These are phyloP conservation scores for Linum lewisii DNA, from an alignment of 345 rosid species.

Conservation along the genomic window DNA sequence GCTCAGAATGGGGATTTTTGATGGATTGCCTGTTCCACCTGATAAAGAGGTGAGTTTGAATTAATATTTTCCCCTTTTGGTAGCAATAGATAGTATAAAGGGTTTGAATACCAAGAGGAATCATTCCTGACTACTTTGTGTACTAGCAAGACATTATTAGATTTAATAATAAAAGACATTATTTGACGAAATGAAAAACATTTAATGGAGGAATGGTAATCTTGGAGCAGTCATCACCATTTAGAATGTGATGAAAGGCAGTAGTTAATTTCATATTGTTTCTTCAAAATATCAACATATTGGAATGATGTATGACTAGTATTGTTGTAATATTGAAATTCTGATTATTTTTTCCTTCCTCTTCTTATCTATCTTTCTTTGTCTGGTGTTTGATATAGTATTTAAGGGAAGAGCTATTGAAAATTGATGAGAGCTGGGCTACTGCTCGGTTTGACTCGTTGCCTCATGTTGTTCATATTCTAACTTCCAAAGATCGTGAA, in stretches of 20 bases:
- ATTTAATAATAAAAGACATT: too few species aligned
- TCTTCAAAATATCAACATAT: background rate
- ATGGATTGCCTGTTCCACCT: constrained; percentile 82
- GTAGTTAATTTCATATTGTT: background rate
- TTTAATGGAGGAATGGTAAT: background rate
- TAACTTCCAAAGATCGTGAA: constrained; percentile 94
- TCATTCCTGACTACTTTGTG: background rate
- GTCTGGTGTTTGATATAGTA: constrained; percentile 50
- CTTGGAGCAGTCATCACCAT: background rate
- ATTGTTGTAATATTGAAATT: background rate
- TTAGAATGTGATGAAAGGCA: background rate
- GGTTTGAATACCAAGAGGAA: background rate
- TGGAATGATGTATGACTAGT: background rate
- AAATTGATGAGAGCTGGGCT: constrained; percentile 85
- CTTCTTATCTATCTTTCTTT: constrained; percentile 5
- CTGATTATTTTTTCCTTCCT: background rate
- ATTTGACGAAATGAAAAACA: background rate
- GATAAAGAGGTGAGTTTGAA: constrained; percentile 56
- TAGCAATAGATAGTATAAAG: background rate
- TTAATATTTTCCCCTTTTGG: background rate
- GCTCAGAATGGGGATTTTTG: constrained; percentile 63
- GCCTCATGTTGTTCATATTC: constrained; percentile 90
- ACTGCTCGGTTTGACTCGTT: constrained; percentile 93
- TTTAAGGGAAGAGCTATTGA: constrained; percentile 71
- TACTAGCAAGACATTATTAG: background rate